Base-by-base conservation (phyloP, 139 green algal genomes). In the Chlorella ohadii region DNA sequence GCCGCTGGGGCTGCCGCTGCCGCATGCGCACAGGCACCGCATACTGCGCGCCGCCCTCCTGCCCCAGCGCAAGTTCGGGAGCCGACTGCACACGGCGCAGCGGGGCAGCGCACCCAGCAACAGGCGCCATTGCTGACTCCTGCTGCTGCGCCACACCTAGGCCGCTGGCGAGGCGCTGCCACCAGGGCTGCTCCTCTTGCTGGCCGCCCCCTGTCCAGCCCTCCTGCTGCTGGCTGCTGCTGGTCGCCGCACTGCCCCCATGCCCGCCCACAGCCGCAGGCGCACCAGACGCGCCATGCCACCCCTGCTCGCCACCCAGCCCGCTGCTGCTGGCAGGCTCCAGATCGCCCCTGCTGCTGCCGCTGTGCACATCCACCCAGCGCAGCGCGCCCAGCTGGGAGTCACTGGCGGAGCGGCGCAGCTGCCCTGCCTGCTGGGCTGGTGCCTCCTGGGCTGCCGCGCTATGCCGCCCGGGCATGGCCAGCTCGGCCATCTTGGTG, bases 401-500 rank as follows among this genome's bases (percentile, higher is more conserved):
- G 63, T 83, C 78, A 16, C 66, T 84, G 44, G 79, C 65, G 31
- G 65, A 67, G 34, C 59, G 71, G 33, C 57, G 81, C 81, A 79
- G 77, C 56, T 63, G 38, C 15, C 38, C 25, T 23, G 15, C 38
- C 61, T 64, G 27, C 81, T 65, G 38, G 68, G 57, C 33, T 27
- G n/a, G 51, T 2, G n/a, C 20, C 76, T 72, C 76, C 12, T 38
- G 23, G 1, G 76, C 28, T 2, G 76, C 59, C 1, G 76, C 76
- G 0, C 59, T 36, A 59, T 82, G 76, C 28, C 71, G 57, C 70
- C 72, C 63, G 31, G 79, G 57, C 23, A 25, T 27, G 2, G 56
- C 85, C 75, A 98, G 91, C 88, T 98, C 96, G n/a, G 73, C 66
- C 70, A 91, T 93, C 89, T 99, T 99, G 65, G 92, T 67, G 34